phyloP scores from a whole-genome alignment of 1,139 yeast genomes.

The Spencermartinsiella ligniputridi region DNA sequence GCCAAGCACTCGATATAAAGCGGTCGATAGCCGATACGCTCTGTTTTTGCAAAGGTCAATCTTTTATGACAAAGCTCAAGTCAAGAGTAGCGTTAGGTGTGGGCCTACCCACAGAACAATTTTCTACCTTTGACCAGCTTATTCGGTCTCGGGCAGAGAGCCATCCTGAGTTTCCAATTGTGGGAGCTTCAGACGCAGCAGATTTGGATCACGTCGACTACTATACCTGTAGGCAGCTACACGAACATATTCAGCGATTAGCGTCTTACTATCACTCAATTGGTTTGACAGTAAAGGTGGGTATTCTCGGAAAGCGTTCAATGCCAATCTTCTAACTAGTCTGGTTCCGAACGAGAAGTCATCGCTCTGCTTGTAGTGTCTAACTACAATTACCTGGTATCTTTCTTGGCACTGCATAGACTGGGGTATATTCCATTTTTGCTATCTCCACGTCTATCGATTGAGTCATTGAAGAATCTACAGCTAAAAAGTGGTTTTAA shows the following conservation, averaged over 20 bases:
- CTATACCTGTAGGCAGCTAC: not conserved
- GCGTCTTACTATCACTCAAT: not conserved
- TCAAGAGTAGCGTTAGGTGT: too few relatives aligned
- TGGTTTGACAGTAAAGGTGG: not conserved
- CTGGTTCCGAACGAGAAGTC: not conserved
- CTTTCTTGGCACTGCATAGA: not conserved
- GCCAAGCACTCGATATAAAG: too few relatives aligned
- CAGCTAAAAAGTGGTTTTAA: not conserved
- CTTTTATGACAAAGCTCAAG: too few relatives aligned
- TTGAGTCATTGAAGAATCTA: not conserved
- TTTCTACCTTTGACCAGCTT: not conserved
- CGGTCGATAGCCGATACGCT: too few relatives aligned
- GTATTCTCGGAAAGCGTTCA: not conserved
- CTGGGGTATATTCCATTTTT: slow-evolving; percentile 1
- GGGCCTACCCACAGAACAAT: not conserved
- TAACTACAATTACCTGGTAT: not conserved
- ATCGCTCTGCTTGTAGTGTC: not conserved
- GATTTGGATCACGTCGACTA: not conserved
- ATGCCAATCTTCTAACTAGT: not conserved
- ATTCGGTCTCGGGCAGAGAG: not conserved
- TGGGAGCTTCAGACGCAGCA: not conserved
- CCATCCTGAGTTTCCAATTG: not conserved
- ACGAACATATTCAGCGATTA: not conserved
- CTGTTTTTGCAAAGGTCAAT: too few relatives aligned
- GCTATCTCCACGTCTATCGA: not conserved